Percentiles rank a stretch among this genome's conserved stretches.
These are phyloP conservation scores for Jasminum sambac DNA, from an alignment of 257 asterid species.

Conservation along the genomic window DNA sequence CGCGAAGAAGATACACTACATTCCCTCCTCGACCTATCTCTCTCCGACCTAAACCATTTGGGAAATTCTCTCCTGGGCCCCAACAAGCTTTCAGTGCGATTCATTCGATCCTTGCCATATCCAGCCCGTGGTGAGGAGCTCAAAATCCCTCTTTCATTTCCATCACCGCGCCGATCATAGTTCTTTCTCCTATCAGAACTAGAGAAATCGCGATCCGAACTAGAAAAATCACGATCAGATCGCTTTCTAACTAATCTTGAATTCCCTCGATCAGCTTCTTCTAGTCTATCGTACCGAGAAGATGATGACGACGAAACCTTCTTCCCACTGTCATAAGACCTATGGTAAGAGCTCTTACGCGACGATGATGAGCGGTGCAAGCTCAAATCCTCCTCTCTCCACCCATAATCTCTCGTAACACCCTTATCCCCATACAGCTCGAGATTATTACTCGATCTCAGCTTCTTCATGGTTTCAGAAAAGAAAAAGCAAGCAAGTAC, in stretches of 20 bases:
- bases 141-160: constrained; percentile 59
- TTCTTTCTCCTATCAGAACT: constrained; percentile 71
- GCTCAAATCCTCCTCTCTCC: constrained; percentile 26
- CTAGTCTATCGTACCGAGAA: constrained; percentile 71
- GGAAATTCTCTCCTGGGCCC: constrained; percentile 90
- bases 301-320: constrained; percentile 68
- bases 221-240: constrained; percentile 64
- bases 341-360: constrained; percentile 66
- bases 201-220: constrained; percentile 63
- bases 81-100: constrained; percentile 83
- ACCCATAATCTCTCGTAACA: not conserved
- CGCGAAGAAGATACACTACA: constrained; percentile 89
- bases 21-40: constrained; percentile 86
- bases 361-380: constrained; percentile 69
- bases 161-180: constrained; percentile 67
- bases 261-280: constrained; percentile 81
- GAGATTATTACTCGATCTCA: not conserved
- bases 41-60: constrained; percentile 91
- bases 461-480: not conserved
- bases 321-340: constrained; percentile 71
- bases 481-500: not conserved
- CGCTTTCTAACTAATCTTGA: constrained; percentile 66
- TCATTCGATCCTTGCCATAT: constrained; percentile 64
- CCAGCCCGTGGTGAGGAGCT: constrained; percentile 75
- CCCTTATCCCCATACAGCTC: not conserved